Conservation (phyloP, 192 early-diverging fungal species). For the Coemansia reversa region DNA sequence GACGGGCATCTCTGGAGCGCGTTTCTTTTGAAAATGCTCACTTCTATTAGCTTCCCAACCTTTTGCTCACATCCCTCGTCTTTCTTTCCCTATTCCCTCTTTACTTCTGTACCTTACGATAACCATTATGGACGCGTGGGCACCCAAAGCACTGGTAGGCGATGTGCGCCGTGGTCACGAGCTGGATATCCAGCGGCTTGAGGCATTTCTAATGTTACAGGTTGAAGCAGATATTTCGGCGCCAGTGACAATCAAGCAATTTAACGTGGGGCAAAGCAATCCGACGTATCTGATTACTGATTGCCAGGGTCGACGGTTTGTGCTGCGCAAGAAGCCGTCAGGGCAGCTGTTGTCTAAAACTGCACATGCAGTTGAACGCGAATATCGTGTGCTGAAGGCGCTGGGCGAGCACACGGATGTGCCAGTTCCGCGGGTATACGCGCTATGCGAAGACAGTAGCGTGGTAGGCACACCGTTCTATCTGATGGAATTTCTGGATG, state of each 20-base stretch:
- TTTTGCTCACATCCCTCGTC: neutral
- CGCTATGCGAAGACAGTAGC: conserved; percentile 80
- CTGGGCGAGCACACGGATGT: conserved; percentile 71
- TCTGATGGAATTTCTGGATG: conserved; percentile 93
- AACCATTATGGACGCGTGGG: neutral
- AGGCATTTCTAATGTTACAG: conserved; percentile 56
- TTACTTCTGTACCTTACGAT: conserved; percentile 5
- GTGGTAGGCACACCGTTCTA: conserved; percentile 94
- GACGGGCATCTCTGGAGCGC: too few species aligned
- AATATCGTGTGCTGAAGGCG: conserved; percentile 78
- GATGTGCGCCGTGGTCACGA: conserved; percentile 55
- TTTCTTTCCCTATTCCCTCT: conserved; percentile 5
- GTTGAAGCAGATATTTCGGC: conserved; percentile 55
- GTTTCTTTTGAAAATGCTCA: too few species aligned
- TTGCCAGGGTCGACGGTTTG: conserved; percentile 64
- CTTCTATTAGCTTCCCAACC: neutral
- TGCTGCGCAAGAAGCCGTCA: conserved; percentile 91
- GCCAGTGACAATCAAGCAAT: conserved; percentile 79
- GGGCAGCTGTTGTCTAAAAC: conserved; percentile 80
- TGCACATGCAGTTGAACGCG: conserved; percentile 91
- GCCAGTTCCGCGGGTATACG: conserved; percentile 86
- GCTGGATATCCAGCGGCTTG: conserved; percentile 61
- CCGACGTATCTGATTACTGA: conserved; percentile 88
- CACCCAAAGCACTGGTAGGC: conserved; percentile 25
- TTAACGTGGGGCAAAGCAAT: conserved; percentile 90